Evolutionary conservation across 2,329 filamentous ascomycete species (phyloP).

Genomic region (Claviceps monticola): DNA sequence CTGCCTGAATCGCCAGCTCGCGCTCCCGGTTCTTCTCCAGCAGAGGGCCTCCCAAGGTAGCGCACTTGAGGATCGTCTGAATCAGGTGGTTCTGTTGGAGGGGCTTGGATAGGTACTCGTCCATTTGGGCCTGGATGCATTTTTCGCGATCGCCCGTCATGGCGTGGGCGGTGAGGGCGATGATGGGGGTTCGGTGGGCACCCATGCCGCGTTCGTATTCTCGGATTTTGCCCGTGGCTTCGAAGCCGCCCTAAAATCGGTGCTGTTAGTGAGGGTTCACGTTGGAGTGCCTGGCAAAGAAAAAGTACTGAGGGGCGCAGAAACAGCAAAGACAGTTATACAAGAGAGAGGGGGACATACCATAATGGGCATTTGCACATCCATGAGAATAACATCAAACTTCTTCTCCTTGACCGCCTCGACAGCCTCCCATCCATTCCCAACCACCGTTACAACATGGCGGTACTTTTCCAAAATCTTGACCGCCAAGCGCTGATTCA

Average conservation of each 20-base stretch:
- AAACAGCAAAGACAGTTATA: not conserved
- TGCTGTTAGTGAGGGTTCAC: constrained; percentile 20
- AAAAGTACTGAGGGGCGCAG: no score
- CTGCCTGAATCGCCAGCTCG: constrained; percentile 37
- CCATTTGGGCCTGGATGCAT: constrained; percentile 98
- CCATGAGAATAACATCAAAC: constrained; percentile 97
- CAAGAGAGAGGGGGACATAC: constrained; percentile 24
- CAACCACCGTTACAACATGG: constrained; percentile 80
- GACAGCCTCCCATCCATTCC: constrained; percentile 86
- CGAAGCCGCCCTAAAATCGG: constrained; percentile 64
- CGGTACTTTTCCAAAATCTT: constrained; percentile 98
- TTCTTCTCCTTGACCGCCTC: constrained; percentile 83
- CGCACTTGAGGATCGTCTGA: constrained; percentile 93
- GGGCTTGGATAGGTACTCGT: constrained; percentile 95
- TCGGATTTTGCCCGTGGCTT: constrained; percentile 90
- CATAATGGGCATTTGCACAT: constrained; percentile 99
- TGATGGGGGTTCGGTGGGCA: constrained; percentile 79
- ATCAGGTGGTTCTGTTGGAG: constrained; percentile 95
- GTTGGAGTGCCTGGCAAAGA: no score
- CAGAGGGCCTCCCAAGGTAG: constrained; percentile 73
- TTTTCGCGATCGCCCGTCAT: constrained; percentile 98
- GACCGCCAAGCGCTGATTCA: constrained; percentile 90
- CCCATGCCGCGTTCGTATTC: constrained; percentile 80
- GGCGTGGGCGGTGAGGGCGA: constrained; percentile 90
- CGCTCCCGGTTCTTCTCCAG: constrained; percentile 61